Percentiles rank a stretch among this genome's conserved stretches.
These are phyloP conservation scores for Hypericum perforatum DNA, from an alignment of 345 rosid genomes.

Conservation along the genomic window DNA sequence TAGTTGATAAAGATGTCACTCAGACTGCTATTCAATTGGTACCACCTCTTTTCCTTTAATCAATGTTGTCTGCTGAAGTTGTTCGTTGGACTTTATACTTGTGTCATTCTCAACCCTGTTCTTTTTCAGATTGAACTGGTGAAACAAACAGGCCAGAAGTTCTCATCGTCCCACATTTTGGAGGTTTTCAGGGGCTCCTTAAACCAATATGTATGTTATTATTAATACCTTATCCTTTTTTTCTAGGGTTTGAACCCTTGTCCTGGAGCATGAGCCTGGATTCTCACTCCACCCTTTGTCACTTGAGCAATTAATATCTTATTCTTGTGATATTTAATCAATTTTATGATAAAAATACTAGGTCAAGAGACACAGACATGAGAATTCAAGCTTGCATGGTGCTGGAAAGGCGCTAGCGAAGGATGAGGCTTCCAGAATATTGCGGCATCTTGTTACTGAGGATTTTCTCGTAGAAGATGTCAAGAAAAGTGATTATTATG, in stretches of 20 bases:
- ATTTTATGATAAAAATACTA: slow-evolving; percentile 9
- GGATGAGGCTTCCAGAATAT: slow-evolving; percentile 76
- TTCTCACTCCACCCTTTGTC: too few relatives aligned
- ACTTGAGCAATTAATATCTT: too few relatives aligned
- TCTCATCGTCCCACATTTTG: slow-evolving; percentile 76
- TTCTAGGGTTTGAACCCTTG: too few relatives aligned
- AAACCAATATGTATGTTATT: slow-evolving; percentile 57
- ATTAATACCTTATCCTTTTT: neutral
- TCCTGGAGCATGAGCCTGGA: too few relatives aligned
- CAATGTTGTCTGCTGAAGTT: neutral
- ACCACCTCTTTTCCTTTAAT: slow-evolving; percentile 10
- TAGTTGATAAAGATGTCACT: slow-evolving; percentile 81
- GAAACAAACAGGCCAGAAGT: slow-evolving; percentile 61
- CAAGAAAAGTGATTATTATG: slow-evolving; percentile 89
- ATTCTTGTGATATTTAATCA: too few relatives aligned
- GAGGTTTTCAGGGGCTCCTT: slow-evolving; percentile 95
- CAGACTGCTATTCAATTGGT: slow-evolving; percentile 81
- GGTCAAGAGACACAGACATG: slow-evolving; percentile 87
- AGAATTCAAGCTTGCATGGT: slow-evolving; percentile 76
- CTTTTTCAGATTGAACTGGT: slow-evolving; percentile 72
- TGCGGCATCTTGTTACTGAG: slow-evolving; percentile 77
- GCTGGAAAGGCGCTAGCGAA: slow-evolving; percentile 78
- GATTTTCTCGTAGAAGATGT: slow-evolving; percentile 83
- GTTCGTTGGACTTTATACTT: neutral
- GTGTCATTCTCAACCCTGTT: neutral